These are phyloP conservation scores for Alternaria infectoria DNA, from an alignment of 2,329 filamentous ascomycete species.

Conservation along the genomic window DNA sequence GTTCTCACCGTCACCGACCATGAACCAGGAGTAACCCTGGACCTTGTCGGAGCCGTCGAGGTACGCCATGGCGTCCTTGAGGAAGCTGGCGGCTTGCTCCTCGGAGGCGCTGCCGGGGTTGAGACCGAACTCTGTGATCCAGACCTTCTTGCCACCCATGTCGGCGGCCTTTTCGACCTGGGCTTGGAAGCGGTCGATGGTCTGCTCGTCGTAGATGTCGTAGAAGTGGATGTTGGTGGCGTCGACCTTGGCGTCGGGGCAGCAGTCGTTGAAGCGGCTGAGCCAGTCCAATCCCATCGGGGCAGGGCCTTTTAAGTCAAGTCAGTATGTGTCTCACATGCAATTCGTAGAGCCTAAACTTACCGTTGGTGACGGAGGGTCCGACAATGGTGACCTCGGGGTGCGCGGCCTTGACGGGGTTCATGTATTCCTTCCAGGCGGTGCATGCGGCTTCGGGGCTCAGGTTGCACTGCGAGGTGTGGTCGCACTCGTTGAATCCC, in stretches of 20 bases:
- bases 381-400: conserved; percentile 42
- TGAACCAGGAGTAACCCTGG: conserved; percentile 48
- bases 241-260: conserved; percentile 44
- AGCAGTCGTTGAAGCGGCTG: conserved; percentile 36
- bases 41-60: conserved; percentile 40
- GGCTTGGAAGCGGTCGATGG: conserved; percentile 44
- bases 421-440: conserved; percentile 42
- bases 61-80: conserved; percentile 43
- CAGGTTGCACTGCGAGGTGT: conserved; percentile 42
- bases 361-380: conserved; percentile 42
- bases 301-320: not conserved
- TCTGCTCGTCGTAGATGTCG: conserved; percentile 37
- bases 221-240: conserved; percentile 51
- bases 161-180: conserved; percentile 48
- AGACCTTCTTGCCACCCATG: conserved; percentile 41
- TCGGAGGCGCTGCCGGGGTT: conserved; percentile 35
- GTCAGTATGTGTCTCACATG: not conserved
- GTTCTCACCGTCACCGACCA: conserved; percentile 41
- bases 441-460: conserved; percentile 39
- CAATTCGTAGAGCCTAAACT: not conserved
- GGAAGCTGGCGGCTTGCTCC: conserved; percentile 41
- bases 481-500: conserved; percentile 51
- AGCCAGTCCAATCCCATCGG: conserved; percentile 44
- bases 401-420: conserved; percentile 35
- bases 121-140: conserved; percentile 49